A percentile compares a stretch with the other conserved stretches of the same genome.
Evolutionary conservation across 176 grass and related monocot genomes (phyloP).

Genomic region (Bonia amplexicaulis): DNA sequence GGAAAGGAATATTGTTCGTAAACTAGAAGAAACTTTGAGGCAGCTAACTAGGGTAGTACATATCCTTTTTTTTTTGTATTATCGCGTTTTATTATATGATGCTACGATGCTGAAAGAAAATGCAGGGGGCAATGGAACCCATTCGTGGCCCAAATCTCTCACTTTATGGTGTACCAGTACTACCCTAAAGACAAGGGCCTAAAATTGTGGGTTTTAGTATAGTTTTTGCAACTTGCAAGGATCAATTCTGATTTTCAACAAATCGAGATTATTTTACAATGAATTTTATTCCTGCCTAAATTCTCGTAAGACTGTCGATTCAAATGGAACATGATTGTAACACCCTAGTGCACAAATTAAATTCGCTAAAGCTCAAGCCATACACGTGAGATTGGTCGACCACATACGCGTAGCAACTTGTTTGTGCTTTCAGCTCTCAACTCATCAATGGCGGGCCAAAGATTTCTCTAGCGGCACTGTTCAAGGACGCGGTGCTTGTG

Average conservation of each 20-base stretch:
- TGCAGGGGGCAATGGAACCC: background rate
- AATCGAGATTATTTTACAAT: background rate
- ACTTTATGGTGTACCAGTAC: slow-evolving; percentile 2
- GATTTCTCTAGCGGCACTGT: background rate
- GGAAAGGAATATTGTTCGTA: background rate
- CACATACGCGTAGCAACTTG: background rate
- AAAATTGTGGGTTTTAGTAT: background rate
- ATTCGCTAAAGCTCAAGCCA: background rate
- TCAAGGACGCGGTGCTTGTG: background rate
- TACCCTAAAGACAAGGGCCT: background rate
- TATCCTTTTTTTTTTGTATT: background rate
- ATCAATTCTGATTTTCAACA: background rate
- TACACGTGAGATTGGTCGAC: background rate
- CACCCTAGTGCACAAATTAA: background rate
- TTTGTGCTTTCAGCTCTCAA: background rate
- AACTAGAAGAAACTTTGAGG: background rate
- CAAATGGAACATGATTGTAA: background rate
- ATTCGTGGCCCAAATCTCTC: background rate
- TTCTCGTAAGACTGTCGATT: background rate
- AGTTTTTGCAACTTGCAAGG: background rate
- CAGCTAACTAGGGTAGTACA: background rate
- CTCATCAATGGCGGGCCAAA: background rate
- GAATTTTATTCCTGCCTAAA: background rate
- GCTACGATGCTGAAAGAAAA: background rate
- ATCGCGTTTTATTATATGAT: background rate